A percentile compares a stretch with the other conserved stretches of the same genome.
Evolutionary conservation across 2,329 filamentous ascomycete species (phyloP).

Genomic region (Aspergillus sojae): DNA sequence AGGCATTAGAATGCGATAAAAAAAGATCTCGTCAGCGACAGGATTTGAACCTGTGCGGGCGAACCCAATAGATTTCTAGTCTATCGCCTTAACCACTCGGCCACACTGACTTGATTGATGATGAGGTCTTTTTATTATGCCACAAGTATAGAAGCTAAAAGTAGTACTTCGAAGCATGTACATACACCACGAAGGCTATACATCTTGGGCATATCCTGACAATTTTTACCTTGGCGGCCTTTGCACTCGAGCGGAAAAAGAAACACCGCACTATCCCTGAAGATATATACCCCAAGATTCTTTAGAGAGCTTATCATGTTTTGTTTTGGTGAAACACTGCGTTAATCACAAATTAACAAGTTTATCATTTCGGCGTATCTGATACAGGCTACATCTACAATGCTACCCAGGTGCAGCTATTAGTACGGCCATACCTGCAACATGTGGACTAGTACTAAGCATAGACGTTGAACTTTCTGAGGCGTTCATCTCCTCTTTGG

Average conservation of each 20-base stretch:
- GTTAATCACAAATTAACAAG: background rate
- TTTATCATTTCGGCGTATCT: background rate
- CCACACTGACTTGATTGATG: background rate
- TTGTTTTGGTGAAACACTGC: background rate
- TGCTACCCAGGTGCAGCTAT: background rate
- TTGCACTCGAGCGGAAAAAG: too few relatives aligned
- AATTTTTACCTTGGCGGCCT: too few relatives aligned
- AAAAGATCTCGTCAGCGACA: background rate
- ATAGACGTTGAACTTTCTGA: background rate
- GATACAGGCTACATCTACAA: background rate
- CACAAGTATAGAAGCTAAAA: accelerated
- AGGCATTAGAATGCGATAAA: too few relatives aligned
- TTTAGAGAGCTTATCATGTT: background rate
- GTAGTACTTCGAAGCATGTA: too few relatives aligned
- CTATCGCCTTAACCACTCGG: background rate
- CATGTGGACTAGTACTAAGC: background rate
- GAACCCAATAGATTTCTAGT: background rate
- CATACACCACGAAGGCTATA: too few relatives aligned
- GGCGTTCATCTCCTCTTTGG: background rate
- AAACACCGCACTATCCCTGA: accelerated
- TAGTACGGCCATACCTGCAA: background rate
- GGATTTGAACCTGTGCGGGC: background rate
- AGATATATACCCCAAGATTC: accelerated
- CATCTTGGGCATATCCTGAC: too few relatives aligned
- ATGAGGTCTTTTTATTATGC: too few relatives aligned